Percentiles rank a stretch among this genome's conserved stretches.
Conservation (phyloP, 768 basidiomycete genomes). For the Lactarius hatsudake region DNA sequence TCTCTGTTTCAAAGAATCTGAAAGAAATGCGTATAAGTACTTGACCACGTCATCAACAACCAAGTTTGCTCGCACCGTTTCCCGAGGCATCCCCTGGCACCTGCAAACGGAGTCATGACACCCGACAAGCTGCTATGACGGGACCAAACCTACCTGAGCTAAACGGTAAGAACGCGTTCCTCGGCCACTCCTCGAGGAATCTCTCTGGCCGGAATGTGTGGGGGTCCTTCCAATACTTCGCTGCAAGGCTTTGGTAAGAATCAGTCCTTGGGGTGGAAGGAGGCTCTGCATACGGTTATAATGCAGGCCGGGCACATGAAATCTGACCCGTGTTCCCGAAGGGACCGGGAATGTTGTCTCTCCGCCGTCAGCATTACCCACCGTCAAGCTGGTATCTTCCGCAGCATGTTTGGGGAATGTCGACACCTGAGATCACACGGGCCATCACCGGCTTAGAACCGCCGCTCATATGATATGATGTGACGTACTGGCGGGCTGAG, state of each 20-base stretch:
- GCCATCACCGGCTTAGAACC: neutral
- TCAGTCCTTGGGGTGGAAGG: neutral
- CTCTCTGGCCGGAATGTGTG: conserved; percentile 42
- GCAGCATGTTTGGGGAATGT: conserved; percentile 44
- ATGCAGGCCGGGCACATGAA: conserved; percentile 44
- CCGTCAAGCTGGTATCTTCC: conserved; percentile 44
- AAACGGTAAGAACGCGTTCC: conserved; percentile 37
- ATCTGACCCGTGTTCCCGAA: conserved; percentile 39
- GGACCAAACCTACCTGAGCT: conserved; percentile 24
- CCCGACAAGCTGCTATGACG: neutral
- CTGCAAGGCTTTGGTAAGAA: conserved; percentile 32
- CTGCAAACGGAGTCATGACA: neutral
- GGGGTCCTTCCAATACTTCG: conserved; percentile 56
- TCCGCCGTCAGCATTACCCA: conserved; percentile 39
- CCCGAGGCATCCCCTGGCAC: conserved; percentile 28
- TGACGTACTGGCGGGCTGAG: conserved; percentile 16
- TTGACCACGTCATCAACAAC: too few relatives aligned
- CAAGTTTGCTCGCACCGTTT: conserved; percentile 20
- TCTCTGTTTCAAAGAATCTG: conserved; percentile 51
- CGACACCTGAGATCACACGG: conserved; percentile 38
- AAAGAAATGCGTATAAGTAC: neutral
- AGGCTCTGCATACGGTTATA: conserved; percentile 44
- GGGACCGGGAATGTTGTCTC: conserved; percentile 42
- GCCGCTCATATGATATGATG: neutral
- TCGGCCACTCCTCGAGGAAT: conserved; percentile 36